Base-by-base conservation (phyloP, 768 basidiomycete genomes). In the Kwoniella mangroviensis region DNA sequence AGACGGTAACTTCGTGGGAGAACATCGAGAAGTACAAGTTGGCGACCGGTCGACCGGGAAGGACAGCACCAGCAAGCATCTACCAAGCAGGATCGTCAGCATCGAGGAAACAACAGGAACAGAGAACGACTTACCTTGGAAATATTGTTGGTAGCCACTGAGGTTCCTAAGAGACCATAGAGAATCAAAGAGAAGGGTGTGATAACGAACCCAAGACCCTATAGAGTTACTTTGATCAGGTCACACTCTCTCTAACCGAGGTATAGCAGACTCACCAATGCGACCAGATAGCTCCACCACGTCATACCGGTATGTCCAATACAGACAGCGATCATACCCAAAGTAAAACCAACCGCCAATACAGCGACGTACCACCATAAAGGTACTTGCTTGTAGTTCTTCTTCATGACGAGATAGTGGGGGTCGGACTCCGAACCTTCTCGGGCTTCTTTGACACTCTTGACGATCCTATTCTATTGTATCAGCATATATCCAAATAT, bases 251-350 rank as follows among this genome's bases (percentile, higher is more conserved):
- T 49, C 12, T 7, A 17, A 19, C 15, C 3, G 13, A 49, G 19
- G 12, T 13, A 49, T 15, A 49, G 45, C 19, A 19, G 45, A 49
- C 45, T 19, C 19, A 60, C 55, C 64, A 90, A 79, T 0, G 89
- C 88, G 59, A 88, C 78, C 42, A 90, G 86, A 76, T 87, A 90
- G 1, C 87, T 87, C 86, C 87, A 89, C 86, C 86, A 87, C 4
- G 89, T 87, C 19, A 90, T 85, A 0, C 88, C 88, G 1, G 88
- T 89, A 71, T 89, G 84, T 15, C 88, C 89, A 71, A 86, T 87
- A 70, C 88, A 60, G 1, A 88, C 86, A 19, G 88, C 88, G 49
- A 88, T 85, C 63, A 90, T 82, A 21, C 88, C 88, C 86, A 73
- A 59, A 19, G 74, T 63, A 22, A 57, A 63, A 28, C 53, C 62